These are phyloP conservation scores for Fusarium concolor DNA, from an alignment of 2,329 filamentous ascomycete genomes.

Conservation along the genomic window DNA sequence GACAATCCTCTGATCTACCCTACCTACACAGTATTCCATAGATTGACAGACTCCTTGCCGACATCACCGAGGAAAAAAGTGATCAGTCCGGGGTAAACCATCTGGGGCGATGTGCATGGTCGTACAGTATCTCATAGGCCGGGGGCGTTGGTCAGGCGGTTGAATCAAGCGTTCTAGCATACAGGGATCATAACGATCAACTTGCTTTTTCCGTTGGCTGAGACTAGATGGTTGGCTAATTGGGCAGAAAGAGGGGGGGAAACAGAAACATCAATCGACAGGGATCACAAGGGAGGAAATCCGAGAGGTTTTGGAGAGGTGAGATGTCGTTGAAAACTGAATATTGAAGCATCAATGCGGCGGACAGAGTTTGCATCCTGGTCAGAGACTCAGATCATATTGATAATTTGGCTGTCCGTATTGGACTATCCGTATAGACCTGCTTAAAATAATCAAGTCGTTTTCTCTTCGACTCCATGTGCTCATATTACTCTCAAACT, in stretches of 20 bases:
- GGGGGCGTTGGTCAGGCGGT: constrained; percentile 43
- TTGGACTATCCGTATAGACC: not conserved
- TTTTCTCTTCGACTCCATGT: not conserved
- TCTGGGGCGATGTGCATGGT: constrained; percentile 28
- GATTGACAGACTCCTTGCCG: no score
- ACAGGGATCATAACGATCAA: constrained; percentile 25
- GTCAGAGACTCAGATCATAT: constrained; percentile 19
- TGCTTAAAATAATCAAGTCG: constrained; percentile 1
- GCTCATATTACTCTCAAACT: not conserved
- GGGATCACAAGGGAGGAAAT: constrained; percentile 30
- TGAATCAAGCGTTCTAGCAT: constrained; percentile 45
- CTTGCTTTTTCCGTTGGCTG: constrained; percentile 27
- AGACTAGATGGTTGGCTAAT: constrained; percentile 22
- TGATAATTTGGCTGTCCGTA: not conserved
- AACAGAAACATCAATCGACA: constrained; percentile 5
- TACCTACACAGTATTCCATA: not conserved
- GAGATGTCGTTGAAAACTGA: not conserved
- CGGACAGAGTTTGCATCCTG: constrained; percentile 3
- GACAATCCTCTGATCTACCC: not conserved
- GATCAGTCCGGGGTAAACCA: constrained; percentile 41
- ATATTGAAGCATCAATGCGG: constrained; percentile 3
- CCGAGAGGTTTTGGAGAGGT: constrained; percentile 9
- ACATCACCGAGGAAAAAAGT: not conserved
- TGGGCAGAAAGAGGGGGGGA: constrained; percentile 35
- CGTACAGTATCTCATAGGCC: constrained; percentile 35